Evolutionary conservation across 2,329 filamentous ascomycete species (phyloP).

Genomic region (Arthrobotrys megalospora): DNA sequence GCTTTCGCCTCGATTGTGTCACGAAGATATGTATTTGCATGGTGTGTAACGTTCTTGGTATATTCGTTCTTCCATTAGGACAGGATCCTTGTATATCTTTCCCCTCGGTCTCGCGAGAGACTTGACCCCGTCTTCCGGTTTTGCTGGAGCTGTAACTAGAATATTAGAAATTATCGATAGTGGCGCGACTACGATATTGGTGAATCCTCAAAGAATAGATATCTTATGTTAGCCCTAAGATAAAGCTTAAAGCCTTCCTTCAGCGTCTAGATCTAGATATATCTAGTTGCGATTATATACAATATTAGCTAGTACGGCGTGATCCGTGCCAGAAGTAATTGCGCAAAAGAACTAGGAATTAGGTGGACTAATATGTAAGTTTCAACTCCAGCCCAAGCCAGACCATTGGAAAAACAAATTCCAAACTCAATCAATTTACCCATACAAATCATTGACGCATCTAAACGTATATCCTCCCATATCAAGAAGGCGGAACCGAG

Average conservation of each 20-base stretch:
- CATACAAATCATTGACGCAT: constrained; percentile 16
- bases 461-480: neutral
- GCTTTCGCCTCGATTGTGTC: neutral
- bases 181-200: too few species aligned
- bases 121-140: neutral
- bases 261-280: neutral
- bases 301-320: neutral
- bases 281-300: neutral
- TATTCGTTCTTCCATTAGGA: constrained; percentile 16
- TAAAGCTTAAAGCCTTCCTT: neutral
- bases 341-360: constrained; percentile 2
- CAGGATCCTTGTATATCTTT: constrained; percentile 13
- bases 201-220: neutral
- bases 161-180: neutral
- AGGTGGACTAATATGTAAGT: neutral
- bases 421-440: constrained; percentile 19
- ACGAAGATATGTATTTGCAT: neutral
- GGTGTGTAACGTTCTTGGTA: constrained; percentile 3
- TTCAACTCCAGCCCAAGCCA: constrained; percentile 5
- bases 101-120: neutral
- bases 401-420: neutral
- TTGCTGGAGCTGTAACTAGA: neutral
- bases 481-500: neutral
- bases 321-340: neutral
- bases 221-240: neutral